A percentile compares a stretch with the other conserved stretches of the same genome.
Evolutionary conservation across 2,329 filamentous ascomycete genomes (phyloP).

Genomic region (Hortaea werneckii): DNA sequence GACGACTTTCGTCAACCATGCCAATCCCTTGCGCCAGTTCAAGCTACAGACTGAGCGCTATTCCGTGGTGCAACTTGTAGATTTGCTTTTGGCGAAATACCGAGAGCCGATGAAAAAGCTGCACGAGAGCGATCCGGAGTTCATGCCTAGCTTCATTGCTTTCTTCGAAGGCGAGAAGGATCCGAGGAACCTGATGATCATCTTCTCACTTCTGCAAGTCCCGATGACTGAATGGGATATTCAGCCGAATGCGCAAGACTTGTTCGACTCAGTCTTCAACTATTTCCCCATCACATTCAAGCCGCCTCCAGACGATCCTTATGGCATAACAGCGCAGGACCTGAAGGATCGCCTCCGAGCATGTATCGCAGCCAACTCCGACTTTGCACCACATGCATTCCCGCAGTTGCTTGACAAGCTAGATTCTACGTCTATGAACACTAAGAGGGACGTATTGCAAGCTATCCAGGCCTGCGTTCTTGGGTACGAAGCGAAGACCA

Average conservation of each 20-base stretch:
- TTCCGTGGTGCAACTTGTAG: constrained; percentile 51
- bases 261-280: constrained; percentile 61
- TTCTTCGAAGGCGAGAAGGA: constrained; percentile 61
- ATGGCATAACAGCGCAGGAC: constrained; percentile 59
- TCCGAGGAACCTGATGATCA: constrained; percentile 58
- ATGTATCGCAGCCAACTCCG: constrained; percentile 52
- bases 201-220: constrained; percentile 57
- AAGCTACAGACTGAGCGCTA: constrained; percentile 53
- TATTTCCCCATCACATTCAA: constrained; percentile 65
- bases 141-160: constrained; percentile 51
- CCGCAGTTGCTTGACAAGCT: constrained; percentile 59
- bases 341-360: constrained; percentile 54
- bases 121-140: constrained; percentile 43
- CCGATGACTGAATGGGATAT: constrained; percentile 61
- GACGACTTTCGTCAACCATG: constrained; percentile 40
- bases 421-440: constrained; percentile 58
- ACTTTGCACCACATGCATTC: constrained; percentile 57
- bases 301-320: constrained; percentile 58
- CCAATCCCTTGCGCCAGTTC: constrained; percentile 50
- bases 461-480: constrained; percentile 49
- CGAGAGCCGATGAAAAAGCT: constrained; percentile 46
- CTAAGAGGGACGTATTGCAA: constrained; percentile 58
- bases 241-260: constrained; percentile 46
- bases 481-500: constrained; percentile 49
- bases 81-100: constrained; percentile 52